Conservation (phyloP, 148 eudicot species). For the Drosera capensis region DNA sequence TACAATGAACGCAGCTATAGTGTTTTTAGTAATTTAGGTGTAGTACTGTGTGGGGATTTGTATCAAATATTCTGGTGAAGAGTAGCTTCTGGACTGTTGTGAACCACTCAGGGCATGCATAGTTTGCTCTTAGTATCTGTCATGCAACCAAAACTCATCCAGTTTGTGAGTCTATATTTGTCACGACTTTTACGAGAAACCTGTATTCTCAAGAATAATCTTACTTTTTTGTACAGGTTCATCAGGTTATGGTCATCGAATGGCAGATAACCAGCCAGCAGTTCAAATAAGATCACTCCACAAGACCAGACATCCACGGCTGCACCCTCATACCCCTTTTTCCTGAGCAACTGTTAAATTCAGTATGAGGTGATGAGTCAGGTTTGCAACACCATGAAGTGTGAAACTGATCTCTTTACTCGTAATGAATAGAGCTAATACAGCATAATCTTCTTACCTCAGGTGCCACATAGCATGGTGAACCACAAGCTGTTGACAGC, state of each 20-base stretch:
- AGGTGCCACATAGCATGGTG: constrained; percentile 36
- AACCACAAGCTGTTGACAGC: constrained; percentile 32
- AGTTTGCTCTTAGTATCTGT: constrained; percentile 29
- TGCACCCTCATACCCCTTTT: constrained; percentile 72
- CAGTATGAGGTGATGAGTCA: constrained; percentile 5
- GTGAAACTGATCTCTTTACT: not conserved
- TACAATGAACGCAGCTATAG: not conserved
- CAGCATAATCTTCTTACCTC: constrained; percentile 15
- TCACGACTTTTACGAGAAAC: not conserved
- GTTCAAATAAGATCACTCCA: constrained; percentile 69
- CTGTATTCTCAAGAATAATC: not conserved
- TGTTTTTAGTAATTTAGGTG: not conserved
- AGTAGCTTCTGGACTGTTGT: constrained; percentile 21
- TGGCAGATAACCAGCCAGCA: constrained; percentile 79
- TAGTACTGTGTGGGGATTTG: constrained; percentile 11
- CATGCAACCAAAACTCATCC: not conserved
- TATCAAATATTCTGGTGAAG: constrained; percentile 26
- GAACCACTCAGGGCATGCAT: constrained; percentile 34
- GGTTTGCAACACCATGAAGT: not conserved
- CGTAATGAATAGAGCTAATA: not conserved
- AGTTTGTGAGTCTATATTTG: constrained; percentile 5
- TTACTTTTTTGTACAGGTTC: constrained; percentile 78
- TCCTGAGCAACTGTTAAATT: constrained; percentile 25
- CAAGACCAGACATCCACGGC: constrained; percentile 85
- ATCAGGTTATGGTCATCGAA: constrained; percentile 68